These are phyloP conservation scores for Macrophomina tecta DNA, from an alignment of 2,329 filamentous ascomycete species.

Conservation along the genomic window DNA sequence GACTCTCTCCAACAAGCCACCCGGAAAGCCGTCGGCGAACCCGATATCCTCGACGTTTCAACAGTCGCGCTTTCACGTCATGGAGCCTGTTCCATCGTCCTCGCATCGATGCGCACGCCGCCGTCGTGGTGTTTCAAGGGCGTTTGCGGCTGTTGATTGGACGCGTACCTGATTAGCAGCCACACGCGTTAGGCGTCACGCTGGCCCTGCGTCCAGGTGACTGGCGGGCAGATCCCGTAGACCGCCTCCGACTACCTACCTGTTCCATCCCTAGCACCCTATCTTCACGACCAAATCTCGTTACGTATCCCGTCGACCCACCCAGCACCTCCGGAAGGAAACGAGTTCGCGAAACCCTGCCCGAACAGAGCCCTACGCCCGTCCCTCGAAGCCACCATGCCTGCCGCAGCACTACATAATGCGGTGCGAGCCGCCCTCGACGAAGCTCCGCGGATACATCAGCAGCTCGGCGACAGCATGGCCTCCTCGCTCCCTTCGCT, in stretches of 20 bases:
- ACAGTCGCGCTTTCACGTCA: not conserved
- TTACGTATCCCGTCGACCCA: not conserved
- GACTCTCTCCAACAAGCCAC: conserved; percentile 12
- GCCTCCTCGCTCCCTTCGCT: conserved; percentile 44
- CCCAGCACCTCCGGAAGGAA: not conserved
- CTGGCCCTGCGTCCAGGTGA: conserved; percentile 1
- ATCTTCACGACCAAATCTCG: conserved; percentile 11
- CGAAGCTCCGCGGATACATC: conserved; percentile 6
- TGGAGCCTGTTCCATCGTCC: conserved; percentile 3
- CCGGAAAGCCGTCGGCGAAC: conserved; percentile 4
- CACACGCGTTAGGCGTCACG: conserved; percentile 11
- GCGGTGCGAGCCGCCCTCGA: conserved; percentile 22
- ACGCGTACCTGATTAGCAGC: conserved; percentile 22
- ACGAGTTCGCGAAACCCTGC: conserved; percentile 7
- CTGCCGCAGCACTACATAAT: conserved; percentile 28
- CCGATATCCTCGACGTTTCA: conserved; percentile 11
- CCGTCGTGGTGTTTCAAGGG: not conserved
- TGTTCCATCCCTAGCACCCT: conserved; percentile 20
- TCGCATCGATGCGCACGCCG: conserved; percentile 16
- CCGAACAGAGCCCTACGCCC: not conserved
- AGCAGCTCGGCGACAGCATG: conserved; percentile 30
- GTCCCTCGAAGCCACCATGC: conserved; percentile 1
- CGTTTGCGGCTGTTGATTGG: conserved; percentile 13
- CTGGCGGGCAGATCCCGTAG: conserved; percentile 24
- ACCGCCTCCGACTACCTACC: conserved; percentile 25